A percentile compares a stretch with the other conserved stretches of the same genome.
These are phyloP conservation scores for Stemphylium beticola DNA, from an alignment of 2,329 filamentous ascomycete genomes.

Conservation along the genomic window DNA sequence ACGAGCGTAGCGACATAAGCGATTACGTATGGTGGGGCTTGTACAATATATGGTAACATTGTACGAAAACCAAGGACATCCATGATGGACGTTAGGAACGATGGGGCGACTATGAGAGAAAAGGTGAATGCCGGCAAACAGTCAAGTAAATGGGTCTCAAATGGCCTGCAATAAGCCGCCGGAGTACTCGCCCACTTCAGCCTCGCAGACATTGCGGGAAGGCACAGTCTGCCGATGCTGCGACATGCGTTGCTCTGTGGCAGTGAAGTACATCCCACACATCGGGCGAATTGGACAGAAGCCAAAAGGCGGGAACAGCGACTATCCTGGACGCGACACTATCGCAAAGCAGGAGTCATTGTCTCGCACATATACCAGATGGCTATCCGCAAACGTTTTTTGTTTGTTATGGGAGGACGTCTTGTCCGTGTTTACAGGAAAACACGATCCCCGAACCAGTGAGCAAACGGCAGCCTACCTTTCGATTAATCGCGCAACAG, in stretches of 20 bases:
- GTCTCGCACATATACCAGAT: conserved; percentile 51
- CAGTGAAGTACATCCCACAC: conserved; percentile 14
- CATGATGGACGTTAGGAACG: conserved; percentile 37
- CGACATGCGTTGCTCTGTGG: conserved; percentile 21
- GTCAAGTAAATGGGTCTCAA: conserved; percentile 50
- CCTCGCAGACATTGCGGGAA: conserved; percentile 6
- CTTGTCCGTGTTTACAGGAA: conserved; percentile 48
- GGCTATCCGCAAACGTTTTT: conserved; percentile 54
- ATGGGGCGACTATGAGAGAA: conserved; percentile 32
- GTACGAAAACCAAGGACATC: conserved; percentile 20
- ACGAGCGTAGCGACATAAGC: conserved; percentile 33
- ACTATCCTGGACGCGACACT: conserved; percentile 59
- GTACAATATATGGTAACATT: conserved; percentile 48
- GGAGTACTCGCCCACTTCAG: conserved; percentile 48
- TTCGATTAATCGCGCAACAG: background rate
- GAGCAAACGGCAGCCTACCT: background rate
- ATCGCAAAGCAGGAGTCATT: conserved; percentile 61
- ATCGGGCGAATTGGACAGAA: conserved; percentile 42
- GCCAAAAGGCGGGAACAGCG: conserved; percentile 43
- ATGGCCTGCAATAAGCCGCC: conserved; percentile 44
- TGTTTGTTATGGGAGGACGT: conserved; percentile 54
- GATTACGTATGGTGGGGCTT: conserved; percentile 50
- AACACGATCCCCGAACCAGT: conserved; percentile 18
- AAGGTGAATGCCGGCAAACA: conserved; percentile 50
- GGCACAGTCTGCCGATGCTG: conserved; percentile 34